Conservation (phyloP, 2,329 filamentous ascomycete species). For the Microdochium nivale region DNA sequence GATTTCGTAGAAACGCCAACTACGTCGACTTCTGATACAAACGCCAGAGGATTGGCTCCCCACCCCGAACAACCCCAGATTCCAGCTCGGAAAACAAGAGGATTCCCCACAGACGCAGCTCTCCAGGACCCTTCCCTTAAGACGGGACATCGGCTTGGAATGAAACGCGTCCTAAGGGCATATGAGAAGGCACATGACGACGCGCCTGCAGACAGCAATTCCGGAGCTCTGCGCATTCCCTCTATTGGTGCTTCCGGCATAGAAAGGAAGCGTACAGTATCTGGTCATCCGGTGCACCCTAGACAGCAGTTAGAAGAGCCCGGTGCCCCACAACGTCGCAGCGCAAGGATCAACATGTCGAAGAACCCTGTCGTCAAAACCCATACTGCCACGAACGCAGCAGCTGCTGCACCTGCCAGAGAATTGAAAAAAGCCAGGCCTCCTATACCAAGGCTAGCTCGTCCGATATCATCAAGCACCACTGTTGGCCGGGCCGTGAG, state of each 20-base stretch:
- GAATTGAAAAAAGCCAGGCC: slow-evolving; percentile 81
- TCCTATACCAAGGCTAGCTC: slow-evolving; percentile 56
- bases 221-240: slow-evolving; percentile 27
- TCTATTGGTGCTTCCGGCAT: slow-evolving; percentile 30
- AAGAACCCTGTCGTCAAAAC: slow-evolving; percentile 60
- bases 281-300: slow-evolving; percentile 61
- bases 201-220: slow-evolving; percentile 30
- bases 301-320: slow-evolving; percentile 51
- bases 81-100: slow-evolving; percentile 43
- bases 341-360: slow-evolving; percentile 61
- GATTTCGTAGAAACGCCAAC: slow-evolving; percentile 59
- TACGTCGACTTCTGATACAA: slow-evolving; percentile 30
- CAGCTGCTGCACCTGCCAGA: slow-evolving; percentile 53
- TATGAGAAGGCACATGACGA: slow-evolving; percentile 31
- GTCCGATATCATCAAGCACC: slow-evolving; percentile 53
- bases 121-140: slow-evolving; percentile 52
- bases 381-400: slow-evolving; percentile 45
- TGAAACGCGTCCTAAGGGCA: slow-evolving; percentile 26
- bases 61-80: slow-evolving; percentile 40
- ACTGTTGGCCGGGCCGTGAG: slow-evolving; percentile 82
- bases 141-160: slow-evolving; percentile 48
- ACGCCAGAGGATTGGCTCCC: slow-evolving; percentile 20
- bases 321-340: slow-evolving; percentile 56
- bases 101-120: slow-evolving; percentile 40
- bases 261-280: slow-evolving; percentile 86